Evolutionary conservation across 441 rosid species (phyloP).

Genomic region (Mallotus japonicus): DNA sequence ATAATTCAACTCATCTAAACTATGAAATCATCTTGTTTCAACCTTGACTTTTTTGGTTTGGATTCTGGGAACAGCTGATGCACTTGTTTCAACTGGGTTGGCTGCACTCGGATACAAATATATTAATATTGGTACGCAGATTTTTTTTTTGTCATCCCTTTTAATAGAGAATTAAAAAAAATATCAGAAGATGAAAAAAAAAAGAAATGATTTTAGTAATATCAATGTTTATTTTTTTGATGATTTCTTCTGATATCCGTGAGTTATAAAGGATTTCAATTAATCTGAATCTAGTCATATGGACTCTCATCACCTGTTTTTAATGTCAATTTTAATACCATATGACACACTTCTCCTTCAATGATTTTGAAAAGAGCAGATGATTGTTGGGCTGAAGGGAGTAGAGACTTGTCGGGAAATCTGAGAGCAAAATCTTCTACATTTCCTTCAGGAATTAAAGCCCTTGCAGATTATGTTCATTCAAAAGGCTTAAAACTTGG

Average conservation of each 20-base stretch:
- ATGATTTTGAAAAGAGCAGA: conserved; percentile 18
- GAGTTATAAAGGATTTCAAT: too few relatives aligned
- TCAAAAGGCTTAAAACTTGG: conserved; percentile 60
- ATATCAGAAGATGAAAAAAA: too few relatives aligned
- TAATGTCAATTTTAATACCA: too few relatives aligned
- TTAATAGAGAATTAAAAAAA: too few relatives aligned
- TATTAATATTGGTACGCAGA: conserved; percentile 41
- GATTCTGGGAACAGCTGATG: conserved; percentile 44
- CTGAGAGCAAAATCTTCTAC: conserved; percentile 44
- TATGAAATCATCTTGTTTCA: background rate
- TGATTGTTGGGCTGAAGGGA: conserved; percentile 51
- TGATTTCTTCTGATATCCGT: too few relatives aligned
- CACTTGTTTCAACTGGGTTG: conserved; percentile 52
- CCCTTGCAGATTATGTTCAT: conserved; percentile 61
- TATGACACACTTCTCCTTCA: background rate
- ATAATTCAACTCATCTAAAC: background rate
- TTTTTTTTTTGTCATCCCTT: too few relatives aligned
- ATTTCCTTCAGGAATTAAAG: conserved; percentile 67
- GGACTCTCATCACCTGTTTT: too few relatives aligned
- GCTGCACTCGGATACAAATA: conserved; percentile 48
- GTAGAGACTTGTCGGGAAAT: conserved; percentile 43
- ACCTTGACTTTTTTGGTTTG: conserved; percentile 14
- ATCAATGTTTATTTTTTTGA: too few relatives aligned
- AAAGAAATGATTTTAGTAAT: background rate
- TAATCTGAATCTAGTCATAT: too few relatives aligned